phyloP scores from a whole-genome alignment of 495 filamentous ascomycete species.

The Talaromyces nanjingensis region DNA sequence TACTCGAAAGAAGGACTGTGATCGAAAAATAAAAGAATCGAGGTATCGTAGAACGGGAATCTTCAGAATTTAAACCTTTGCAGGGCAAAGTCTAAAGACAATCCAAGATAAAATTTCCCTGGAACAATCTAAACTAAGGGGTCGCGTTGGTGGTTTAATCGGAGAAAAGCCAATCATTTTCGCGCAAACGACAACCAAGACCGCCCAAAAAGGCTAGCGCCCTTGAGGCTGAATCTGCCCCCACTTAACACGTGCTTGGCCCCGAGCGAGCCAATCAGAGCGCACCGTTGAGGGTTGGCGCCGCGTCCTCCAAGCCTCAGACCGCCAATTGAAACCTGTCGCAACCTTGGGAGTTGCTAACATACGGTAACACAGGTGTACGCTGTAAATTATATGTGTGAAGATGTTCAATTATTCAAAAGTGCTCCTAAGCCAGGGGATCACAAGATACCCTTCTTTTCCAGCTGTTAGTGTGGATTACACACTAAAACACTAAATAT shows the following conservation, averaged over 20 bases:
- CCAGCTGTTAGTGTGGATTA: too few species aligned
- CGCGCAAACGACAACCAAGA: neutral
- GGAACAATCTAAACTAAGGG: neutral
- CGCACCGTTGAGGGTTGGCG: neutral
- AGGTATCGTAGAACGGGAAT: neutral
- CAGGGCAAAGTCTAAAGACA: neutral
- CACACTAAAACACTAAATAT: too few species aligned
- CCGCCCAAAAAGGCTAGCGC: neutral
- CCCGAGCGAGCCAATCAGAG: neutral
- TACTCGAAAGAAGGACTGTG: neutral
- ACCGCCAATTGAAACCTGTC: too few species aligned
- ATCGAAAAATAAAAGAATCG: neutral
- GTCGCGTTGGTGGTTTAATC: too few species aligned
- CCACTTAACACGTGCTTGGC: neutral
- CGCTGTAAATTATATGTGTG: too few species aligned
- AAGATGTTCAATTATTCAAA: too few species aligned
- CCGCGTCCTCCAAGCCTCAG: neutral
- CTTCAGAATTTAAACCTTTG: neutral
- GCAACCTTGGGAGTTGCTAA: too few species aligned
- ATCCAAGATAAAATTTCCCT: neutral
- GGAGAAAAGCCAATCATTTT: neutral
- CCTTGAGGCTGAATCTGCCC: neutral
- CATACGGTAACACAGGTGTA: too few species aligned
- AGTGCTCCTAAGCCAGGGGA: too few species aligned
- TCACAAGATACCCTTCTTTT: too few species aligned